Evolutionary conservation across 306 rosid genomes (phyloP).

Genomic region (Vigna nakashimae): DNA sequence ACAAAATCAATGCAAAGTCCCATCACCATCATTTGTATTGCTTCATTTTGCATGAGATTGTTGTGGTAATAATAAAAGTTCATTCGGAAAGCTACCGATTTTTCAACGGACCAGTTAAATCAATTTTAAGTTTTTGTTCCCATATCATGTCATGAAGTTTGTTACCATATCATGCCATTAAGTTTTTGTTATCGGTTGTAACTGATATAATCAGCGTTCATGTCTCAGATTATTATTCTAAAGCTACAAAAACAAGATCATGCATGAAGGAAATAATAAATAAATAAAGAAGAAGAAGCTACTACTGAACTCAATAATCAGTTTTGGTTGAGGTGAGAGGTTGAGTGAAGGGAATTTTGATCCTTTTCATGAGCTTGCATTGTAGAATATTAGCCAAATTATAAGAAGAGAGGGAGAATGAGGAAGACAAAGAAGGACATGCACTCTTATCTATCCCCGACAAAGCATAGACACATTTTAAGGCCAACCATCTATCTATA

Average conservation of each 20-base stretch:
- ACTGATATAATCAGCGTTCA: neutral
- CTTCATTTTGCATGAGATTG: conserved; percentile 20
- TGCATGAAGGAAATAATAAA: neutral
- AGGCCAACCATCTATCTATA: conserved; percentile 53
- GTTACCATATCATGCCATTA: neutral
- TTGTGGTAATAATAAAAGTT: conserved; percentile 1
- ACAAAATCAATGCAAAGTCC: neutral
- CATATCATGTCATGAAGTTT: neutral
- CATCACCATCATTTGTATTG: neutral
- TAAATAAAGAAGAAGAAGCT: neutral
- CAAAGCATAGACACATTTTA: conserved; percentile 52
- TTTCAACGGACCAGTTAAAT: neutral
- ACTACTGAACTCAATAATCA: neutral
- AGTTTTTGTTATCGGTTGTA: neutral
- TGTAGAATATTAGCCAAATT: conserved; percentile 49
- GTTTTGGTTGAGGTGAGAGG: conserved; percentile 32
- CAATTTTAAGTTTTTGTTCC: conserved; percentile 7
- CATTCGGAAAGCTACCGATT: neutral
- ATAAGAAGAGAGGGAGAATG: conserved; percentile 28
- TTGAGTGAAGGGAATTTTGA: conserved; percentile 20
- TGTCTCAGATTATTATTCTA: neutral
- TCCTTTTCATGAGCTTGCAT: conserved; percentile 51
- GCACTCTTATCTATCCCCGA: conserved; percentile 54
- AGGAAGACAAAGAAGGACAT: conserved; percentile 47
- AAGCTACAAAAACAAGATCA: conserved; percentile 7